A percentile compares a stretch with the other conserved stretches of the same genome.
Conservation (phyloP, 129 eudicot species). For the Arctium lappa region DNA sequence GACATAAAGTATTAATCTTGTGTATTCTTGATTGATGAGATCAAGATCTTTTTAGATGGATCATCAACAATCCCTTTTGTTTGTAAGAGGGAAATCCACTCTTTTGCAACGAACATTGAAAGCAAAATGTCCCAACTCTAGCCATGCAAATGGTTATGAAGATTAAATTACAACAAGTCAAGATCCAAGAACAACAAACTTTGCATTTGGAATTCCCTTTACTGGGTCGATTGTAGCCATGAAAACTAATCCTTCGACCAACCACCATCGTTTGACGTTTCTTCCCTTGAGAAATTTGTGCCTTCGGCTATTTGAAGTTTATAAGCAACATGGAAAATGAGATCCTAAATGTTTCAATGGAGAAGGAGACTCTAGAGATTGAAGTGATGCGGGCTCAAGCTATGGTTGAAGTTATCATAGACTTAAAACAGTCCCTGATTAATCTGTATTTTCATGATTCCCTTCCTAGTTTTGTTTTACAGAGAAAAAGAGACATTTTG, state of each 20-base stretch:
- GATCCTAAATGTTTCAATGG: conserved; percentile 73
- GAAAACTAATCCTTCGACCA: conserved; percentile 29
- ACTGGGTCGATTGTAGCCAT: background rate
- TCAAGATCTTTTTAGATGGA: no score
- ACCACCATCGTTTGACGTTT: conserved; percentile 49
- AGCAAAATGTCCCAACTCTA: conserved; percentile 44
- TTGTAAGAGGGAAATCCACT: no score
- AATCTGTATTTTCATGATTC: no score
- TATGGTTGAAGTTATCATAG: no score
- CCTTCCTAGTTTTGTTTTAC: no score
- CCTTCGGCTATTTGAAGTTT: no score
- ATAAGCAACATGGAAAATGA: conserved; percentile 53
- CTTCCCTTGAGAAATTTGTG: conserved; percentile 17
- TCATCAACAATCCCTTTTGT: no score
- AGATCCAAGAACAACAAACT: conserved; percentile 32
- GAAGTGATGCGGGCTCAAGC: background rate
- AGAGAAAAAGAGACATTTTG: no score
- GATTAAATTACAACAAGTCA: conserved; percentile 57
- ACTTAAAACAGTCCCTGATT: no score
- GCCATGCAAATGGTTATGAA: conserved; percentile 50
- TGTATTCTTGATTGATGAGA: no score
- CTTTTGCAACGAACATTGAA: background rate
- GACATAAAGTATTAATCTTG: no score
- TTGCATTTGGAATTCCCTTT: conserved; percentile 43
- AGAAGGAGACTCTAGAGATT: conserved; percentile 64